These are phyloP conservation scores for Santalum album DNA, from an alignment of 164 flowering plant species.

Conservation along the genomic window DNA sequence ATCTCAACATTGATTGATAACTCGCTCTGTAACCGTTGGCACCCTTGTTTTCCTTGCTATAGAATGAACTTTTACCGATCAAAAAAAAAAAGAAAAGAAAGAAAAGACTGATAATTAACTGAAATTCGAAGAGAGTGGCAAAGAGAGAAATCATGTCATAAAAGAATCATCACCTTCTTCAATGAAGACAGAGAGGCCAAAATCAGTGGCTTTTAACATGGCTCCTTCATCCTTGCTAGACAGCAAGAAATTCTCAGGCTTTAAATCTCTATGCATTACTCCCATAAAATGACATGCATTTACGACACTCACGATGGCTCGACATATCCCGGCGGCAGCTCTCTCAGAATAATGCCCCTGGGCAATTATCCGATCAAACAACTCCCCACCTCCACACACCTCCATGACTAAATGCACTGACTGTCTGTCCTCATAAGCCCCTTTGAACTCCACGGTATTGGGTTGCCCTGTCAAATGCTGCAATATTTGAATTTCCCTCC, in stretches of 20 bases:
- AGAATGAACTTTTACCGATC: too few species aligned
- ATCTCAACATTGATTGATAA: too few species aligned
- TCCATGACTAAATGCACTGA: constrained; percentile 72
- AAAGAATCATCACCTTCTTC: constrained; percentile 80
- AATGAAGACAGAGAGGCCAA: constrained; percentile 74
- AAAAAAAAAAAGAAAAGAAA: too few species aligned
- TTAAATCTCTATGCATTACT: constrained; percentile 69
- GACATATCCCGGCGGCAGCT: constrained; percentile 47
- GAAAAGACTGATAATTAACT: too few species aligned
- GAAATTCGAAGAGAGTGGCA: too few species aligned
- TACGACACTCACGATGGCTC: constrained; percentile 67
- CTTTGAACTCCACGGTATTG: constrained; percentile 65
- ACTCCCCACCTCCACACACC: constrained; percentile 76
- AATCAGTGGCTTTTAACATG: constrained; percentile 66
- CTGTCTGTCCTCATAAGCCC: constrained; percentile 66
- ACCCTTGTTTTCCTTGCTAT: too few species aligned
- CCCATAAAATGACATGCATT: constrained; percentile 80
- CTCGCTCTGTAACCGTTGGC: too few species aligned
- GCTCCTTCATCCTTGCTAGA: constrained; percentile 47
- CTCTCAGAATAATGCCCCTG: constrained; percentile 62
- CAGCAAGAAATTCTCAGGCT: constrained; percentile 72
- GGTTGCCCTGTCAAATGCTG: constrained; percentile 73
- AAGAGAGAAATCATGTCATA: too few species aligned
- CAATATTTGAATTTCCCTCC: constrained; percentile 66
- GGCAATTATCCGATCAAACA: constrained; percentile 68